Conservation (phyloP, 148 eudicot species). For the Amaranthus palmeri region DNA sequence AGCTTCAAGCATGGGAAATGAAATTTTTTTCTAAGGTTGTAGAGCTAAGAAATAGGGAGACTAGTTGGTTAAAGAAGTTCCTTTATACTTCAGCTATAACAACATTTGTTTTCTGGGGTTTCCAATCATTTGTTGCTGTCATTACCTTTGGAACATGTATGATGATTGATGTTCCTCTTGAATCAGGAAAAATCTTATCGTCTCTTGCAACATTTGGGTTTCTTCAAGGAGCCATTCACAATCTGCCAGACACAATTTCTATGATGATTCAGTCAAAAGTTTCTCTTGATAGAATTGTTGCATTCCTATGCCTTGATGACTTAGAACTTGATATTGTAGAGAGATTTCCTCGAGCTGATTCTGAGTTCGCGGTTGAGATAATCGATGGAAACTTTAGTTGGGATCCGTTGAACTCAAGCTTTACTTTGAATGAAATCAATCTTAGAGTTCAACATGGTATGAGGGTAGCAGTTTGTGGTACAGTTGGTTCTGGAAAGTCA, state of each 20-base stretch:
- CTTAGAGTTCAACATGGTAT: constrained; percentile 39
- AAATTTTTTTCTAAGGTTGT: constrained; percentile 39
- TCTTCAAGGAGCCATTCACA: constrained; percentile 44
- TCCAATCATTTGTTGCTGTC: constrained; percentile 39
- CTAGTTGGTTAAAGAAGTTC: constrained; percentile 38
- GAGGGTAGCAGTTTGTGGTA: constrained; percentile 61
- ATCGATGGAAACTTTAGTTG: constrained; percentile 48
- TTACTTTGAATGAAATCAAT: constrained; percentile 41
- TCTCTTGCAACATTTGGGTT: constrained; percentile 47
- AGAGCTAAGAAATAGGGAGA: constrained; percentile 31
- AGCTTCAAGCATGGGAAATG: constrained; percentile 55
- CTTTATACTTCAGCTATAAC: constrained; percentile 26
- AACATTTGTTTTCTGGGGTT: constrained; percentile 35
- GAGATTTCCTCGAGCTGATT: constrained; percentile 30
- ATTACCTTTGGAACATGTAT: constrained; percentile 35
- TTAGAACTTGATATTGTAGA: constrained; percentile 34
- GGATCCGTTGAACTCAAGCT: constrained; percentile 35
- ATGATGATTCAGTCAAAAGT: constrained; percentile 52
- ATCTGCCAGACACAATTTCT: constrained; percentile 47
- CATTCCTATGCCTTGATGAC: constrained; percentile 45
- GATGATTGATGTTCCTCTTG: constrained; percentile 39
- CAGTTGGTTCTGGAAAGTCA: constrained; percentile 59
- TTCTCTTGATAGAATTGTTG: constrained; percentile 45
- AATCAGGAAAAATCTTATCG: constrained; percentile 42
- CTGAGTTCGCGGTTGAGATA: constrained; percentile 37